Evolutionary conservation across 1,139 yeast species (phyloP).

Genomic region (Sugiyamaella sp.): DNA sequence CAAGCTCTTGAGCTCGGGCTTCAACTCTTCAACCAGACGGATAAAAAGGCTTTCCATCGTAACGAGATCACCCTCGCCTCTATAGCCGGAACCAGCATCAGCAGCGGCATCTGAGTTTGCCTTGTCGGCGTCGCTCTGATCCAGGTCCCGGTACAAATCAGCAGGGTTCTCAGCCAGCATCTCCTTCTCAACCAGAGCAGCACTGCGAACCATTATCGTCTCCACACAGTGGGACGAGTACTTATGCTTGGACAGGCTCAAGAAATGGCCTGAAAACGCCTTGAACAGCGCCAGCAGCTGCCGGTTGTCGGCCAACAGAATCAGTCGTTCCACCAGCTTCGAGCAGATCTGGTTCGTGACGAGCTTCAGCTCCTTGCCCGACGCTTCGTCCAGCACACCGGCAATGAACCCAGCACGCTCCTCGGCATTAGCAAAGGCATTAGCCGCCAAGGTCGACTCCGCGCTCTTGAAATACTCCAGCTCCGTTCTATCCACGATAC

Average conservation of each 20-base stretch:
- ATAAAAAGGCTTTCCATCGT: slow-evolving; percentile 67
- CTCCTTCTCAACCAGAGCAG: slow-evolving; percentile 78
- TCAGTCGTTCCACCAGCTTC: slow-evolving; percentile 83
- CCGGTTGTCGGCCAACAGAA: slow-evolving; percentile 63
- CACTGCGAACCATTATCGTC: slow-evolving; percentile 74
- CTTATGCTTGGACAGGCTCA: slow-evolving; percentile 79
- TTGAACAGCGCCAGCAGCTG: slow-evolving; percentile 67
- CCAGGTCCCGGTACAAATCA: too few relatives aligned
- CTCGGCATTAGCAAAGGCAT: slow-evolving; percentile 74
- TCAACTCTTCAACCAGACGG: slow-evolving; percentile 66
- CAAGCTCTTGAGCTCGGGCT: slow-evolving; percentile 61
- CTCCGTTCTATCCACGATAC: slow-evolving; percentile 81
- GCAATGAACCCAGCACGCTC: slow-evolving; percentile 73
- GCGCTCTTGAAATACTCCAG: slow-evolving; percentile 91
- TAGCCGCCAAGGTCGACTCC: slow-evolving; percentile 78
- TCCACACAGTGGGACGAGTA: slow-evolving; percentile 94
- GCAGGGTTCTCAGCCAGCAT: slow-evolving; percentile 39
- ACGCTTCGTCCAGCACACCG: slow-evolving; percentile 82
- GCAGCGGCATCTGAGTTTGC: slow-evolving; percentile 27
- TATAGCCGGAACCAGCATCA: slow-evolving; percentile 31
- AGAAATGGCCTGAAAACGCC: slow-evolving; percentile 71
- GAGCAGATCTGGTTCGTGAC: slow-evolving; percentile 96
- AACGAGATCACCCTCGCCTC: slow-evolving; percentile 43
- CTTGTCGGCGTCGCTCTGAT: too few relatives aligned
- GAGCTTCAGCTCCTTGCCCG: slow-evolving; percentile 87